Evolutionary conservation across 305 asterid species (phyloP).

Genomic region (Striga hermonthica): DNA sequence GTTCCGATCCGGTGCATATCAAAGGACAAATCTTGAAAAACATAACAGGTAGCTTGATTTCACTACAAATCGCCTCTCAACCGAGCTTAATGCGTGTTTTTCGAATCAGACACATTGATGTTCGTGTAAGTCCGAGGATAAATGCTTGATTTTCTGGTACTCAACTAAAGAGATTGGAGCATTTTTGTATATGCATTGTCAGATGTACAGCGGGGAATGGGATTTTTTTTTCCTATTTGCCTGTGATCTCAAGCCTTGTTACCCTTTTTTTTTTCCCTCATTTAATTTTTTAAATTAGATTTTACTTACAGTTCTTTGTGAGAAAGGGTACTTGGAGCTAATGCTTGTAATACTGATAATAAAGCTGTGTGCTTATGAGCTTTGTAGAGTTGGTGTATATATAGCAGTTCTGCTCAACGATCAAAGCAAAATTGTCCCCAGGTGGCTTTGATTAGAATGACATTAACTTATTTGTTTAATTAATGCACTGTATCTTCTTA

Average conservation of each 20-base stretch:
- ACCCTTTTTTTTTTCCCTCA: slow-evolving; percentile 12
- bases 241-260: slow-evolving; percentile 38
- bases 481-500: no score
- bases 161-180: no score
- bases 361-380: slow-evolving; percentile 55
- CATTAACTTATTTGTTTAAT: slow-evolving; percentile 4
- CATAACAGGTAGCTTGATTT: no score
- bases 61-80: slow-evolving; percentile 44
- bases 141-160: no score
- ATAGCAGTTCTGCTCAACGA: slow-evolving; percentile 35
- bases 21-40: slow-evolving; percentile 73
- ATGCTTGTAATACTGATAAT: slow-evolving; percentile 75
- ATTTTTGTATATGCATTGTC: slow-evolving; percentile 46
- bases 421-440: slow-evolving; percentile 35
- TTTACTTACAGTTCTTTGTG: slow-evolving; percentile 14
- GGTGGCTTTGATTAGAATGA: slow-evolving; percentile 21
- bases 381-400: slow-evolving; percentile 70
- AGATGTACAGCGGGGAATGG: slow-evolving; percentile 46
- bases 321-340: slow-evolving; percentile 44
- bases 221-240: slow-evolving; percentile 39
- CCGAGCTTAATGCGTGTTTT: slow-evolving; percentile 49
- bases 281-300: slow-evolving; percentile 30
- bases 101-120: slow-evolving; percentile 33
- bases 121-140: slow-evolving; percentile 26
- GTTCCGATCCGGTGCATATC: slow-evolving; percentile 73